Evolutionary conservation across 306 rosid genomes (phyloP).

Genomic region (Trifolium pratense): DNA sequence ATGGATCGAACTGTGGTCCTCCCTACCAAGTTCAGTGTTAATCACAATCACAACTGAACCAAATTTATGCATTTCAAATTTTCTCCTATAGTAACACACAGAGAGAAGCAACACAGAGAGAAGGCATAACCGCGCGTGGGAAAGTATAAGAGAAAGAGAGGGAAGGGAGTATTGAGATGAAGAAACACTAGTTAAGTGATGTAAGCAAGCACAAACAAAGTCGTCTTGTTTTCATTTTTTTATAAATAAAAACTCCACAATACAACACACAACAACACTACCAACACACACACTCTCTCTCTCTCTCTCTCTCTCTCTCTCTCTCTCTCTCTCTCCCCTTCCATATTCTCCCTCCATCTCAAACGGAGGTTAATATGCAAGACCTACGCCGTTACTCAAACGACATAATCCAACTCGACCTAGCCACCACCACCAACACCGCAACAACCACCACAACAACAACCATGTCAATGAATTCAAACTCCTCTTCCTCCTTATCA

Average conservation of each 20-base stretch:
- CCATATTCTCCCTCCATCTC: no score
- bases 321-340: no score
- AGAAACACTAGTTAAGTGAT: slow-evolving; percentile 32
- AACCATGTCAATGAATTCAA: not conserved
- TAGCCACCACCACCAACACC: slow-evolving; percentile 12
- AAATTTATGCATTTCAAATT: no score
- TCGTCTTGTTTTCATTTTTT: not conserved
- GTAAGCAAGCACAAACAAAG: slow-evolving; percentile 35
- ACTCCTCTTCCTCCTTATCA: slow-evolving; percentile 61
- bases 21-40: no score
- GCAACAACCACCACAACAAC: slow-evolving; percentile 17
- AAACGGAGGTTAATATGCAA: slow-evolving; percentile 73
- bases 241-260: slow-evolving; percentile 35
- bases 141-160: not conserved
- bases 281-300: no score
- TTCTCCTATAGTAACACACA: no score
- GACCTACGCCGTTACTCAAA: slow-evolving; percentile 69
- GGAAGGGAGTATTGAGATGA: not conserved
- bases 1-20: no score
- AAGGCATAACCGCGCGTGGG: not conserved
- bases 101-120: no score
- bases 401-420: slow-evolving; percentile 72
- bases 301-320: no score
- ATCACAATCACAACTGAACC: no score
- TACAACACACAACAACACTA: slow-evolving; percentile 11